Conservation (phyloP, 495 filamentous ascomycete species). For the Penicillium lividum region DNA sequence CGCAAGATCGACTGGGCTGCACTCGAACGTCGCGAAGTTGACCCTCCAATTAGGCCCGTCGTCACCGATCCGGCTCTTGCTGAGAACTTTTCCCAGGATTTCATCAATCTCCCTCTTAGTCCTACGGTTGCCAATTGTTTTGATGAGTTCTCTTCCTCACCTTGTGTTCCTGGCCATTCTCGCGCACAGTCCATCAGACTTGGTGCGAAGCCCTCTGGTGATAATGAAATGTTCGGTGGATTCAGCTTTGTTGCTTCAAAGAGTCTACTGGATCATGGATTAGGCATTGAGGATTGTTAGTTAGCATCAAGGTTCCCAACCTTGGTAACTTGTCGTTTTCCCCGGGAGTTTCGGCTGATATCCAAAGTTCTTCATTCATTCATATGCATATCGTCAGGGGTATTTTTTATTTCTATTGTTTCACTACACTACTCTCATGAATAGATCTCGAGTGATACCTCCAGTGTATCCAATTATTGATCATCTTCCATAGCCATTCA, state of each 20-base stretch:
- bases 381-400: neutral
- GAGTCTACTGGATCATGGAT: slow-evolving; percentile 71
- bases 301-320: neutral
- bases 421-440: neutral
- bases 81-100: slow-evolving; percentile 89
- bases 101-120: slow-evolving; percentile 81
- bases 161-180: slow-evolving; percentile 10
- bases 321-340: neutral
- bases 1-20: slow-evolving; percentile 90
- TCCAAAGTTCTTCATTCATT: neutral
- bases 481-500: too few relatives aligned
- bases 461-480: too few relatives aligned
- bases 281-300: slow-evolving; percentile 19
- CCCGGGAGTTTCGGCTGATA: neutral
- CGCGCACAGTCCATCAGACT: slow-evolving; percentile 25
- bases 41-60: slow-evolving; percentile 84
- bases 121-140: slow-evolving; percentile 54
- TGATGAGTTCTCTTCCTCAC: slow-evolving; percentile 36
- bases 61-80: slow-evolving; percentile 93
- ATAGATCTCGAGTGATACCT: neutral
- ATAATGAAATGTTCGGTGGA: slow-evolving; percentile 82
- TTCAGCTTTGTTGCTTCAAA: slow-evolving; percentile 93
- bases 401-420: neutral
- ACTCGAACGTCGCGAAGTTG: slow-evolving; percentile 73
- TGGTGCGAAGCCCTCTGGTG: slow-evolving; percentile 26